Conservation (phyloP, 371 early-diverging fungal species). For the Blakeslea trispora region DNA sequence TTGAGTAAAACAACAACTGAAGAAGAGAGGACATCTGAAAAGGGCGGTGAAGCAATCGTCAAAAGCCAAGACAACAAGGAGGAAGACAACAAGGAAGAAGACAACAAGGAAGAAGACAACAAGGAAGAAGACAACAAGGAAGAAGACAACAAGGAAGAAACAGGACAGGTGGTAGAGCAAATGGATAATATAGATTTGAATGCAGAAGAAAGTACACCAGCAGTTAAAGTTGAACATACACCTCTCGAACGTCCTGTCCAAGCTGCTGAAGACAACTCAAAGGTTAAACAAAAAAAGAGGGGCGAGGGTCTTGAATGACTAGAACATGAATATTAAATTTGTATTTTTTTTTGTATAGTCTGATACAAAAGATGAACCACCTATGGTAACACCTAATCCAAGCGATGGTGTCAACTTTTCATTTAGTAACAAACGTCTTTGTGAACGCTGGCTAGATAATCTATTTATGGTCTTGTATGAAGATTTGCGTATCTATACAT, state of each 20-base stretch:
- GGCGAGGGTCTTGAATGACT: too few relatives aligned
- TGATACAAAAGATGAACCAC: neutral
- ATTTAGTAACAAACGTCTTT: constrained; percentile 88
- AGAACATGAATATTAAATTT: too few relatives aligned
- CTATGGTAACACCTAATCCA: constrained; percentile 6
- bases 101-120: neutral
- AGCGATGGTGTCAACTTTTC: constrained; percentile 14
- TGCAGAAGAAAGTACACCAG: constrained; percentile 15
- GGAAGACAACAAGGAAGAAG: too few relatives aligned
- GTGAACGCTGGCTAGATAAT: constrained; percentile 97
- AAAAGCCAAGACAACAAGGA: too few relatives aligned
- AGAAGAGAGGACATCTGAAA: neutral
- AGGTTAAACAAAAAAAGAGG: too few relatives aligned
- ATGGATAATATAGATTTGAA: constrained; percentile 37
- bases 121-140: constrained; percentile 6
- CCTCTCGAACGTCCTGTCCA: constrained; percentile 39
- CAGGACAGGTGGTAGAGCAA: constrained; percentile 14
- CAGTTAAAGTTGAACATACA: constrained; percentile 22
- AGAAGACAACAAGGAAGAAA: constrained; percentile 6
- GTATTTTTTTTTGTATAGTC: too few relatives aligned
- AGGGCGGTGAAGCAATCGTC: too few relatives aligned
- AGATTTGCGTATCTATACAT: constrained; percentile 91
- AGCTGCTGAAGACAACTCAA: constrained; percentile 40
- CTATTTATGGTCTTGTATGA: constrained; percentile 95
- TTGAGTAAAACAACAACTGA: neutral